These are phyloP conservation scores for Backusella morwellensis DNA, from an alignment of 192 early-diverging fungal species.

Conservation along the genomic window DNA sequence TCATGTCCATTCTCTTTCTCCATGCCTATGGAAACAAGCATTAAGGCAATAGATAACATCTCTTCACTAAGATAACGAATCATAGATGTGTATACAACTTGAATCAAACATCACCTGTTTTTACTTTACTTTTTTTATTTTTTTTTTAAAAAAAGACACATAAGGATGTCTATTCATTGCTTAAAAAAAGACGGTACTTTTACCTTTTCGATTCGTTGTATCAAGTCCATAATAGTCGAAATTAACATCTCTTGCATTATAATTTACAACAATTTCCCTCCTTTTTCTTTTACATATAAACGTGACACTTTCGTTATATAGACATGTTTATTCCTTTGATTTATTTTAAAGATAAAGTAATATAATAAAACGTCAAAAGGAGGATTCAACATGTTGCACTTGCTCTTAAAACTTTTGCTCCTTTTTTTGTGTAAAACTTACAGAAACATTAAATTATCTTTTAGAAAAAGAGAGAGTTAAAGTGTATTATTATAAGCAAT, in stretches of 20 bases:
- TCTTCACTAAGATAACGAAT: background rate
- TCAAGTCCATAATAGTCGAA: background rate
- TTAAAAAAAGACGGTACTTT: too few relatives aligned
- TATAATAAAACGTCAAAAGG: background rate
- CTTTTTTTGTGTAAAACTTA: background rate
- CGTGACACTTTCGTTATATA: background rate
- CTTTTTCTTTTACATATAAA: background rate
- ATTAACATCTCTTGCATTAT: background rate
- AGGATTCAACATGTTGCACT: background rate
- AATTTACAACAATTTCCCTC: background rate
- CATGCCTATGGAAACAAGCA: background rate
- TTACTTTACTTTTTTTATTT: background rate
- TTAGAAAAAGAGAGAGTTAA: too few relatives aligned
- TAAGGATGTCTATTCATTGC: too few relatives aligned
- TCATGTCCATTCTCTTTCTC: background rate
- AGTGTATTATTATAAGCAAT: too few relatives aligned
- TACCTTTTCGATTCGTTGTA: background rate
- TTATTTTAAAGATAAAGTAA: background rate
- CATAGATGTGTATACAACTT: background rate
- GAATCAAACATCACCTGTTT: background rate
- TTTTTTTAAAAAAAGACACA: background rate
- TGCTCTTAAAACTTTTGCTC: background rate
- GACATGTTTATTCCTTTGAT: background rate
- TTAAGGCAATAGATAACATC: background rate
- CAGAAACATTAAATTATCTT: too few relatives aligned